phyloP scores from a whole-genome alignment of 179 eudicot species.

The Camellia oleifera region DNA sequence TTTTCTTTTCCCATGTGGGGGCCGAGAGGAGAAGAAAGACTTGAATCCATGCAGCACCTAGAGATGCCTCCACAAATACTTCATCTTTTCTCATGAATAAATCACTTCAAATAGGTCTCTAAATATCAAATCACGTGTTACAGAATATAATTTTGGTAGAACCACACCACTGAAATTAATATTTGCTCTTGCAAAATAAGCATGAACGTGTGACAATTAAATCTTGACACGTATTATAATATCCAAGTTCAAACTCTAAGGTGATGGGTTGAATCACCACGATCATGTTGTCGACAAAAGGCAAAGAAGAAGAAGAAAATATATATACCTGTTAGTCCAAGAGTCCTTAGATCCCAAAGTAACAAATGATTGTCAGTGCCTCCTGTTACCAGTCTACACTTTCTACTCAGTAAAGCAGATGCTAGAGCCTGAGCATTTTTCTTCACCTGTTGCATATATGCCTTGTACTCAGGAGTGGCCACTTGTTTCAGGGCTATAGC shows the following conservation, averaged over 20 bases:
- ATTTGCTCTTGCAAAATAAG: background rate
- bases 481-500: conserved; percentile 87
- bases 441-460: conserved; percentile 85
- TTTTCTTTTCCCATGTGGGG: no score
- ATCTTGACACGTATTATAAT: no score
- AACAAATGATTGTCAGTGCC: conserved; percentile 84
- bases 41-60: no score
- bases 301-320: background rate
- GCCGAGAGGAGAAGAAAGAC: no score
- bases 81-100: background rate
- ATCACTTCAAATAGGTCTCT: background rate
- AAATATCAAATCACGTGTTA: background rate
- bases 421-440: conserved; percentile 76
- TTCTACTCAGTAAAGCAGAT: conserved; percentile 57
- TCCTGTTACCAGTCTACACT: conserved; percentile 73
- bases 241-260: no score
- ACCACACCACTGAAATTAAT: background rate
- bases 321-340: conserved; percentile 57
- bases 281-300: background rate
- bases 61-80: background rate
- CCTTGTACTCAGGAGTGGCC: conserved; percentile 66
- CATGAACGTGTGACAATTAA: background rate
- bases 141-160: background rate
- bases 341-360: conserved; percentile 81
- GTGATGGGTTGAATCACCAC: no score